These are phyloP conservation scores for Komagataella populi DNA, from an alignment of 805 yeast species.

Conservation along the genomic window DNA sequence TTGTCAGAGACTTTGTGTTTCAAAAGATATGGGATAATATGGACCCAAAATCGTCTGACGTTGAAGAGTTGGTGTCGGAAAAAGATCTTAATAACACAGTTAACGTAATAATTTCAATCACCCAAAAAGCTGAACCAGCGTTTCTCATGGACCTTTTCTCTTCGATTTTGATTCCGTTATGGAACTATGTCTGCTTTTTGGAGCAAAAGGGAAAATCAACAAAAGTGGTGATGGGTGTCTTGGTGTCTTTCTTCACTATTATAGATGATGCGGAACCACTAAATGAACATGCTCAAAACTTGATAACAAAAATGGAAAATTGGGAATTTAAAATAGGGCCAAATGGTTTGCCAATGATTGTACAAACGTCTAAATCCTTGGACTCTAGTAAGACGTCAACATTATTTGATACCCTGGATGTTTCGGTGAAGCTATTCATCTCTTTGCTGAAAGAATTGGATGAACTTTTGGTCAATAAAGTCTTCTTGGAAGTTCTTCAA, in stretches of 20 bases:
- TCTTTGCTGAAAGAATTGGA: constrained; percentile 35
- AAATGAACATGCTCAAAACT: constrained; percentile 20
- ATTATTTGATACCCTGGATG: constrained; percentile 30
- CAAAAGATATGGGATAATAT: constrained; percentile 31
- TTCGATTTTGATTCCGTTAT: constrained; percentile 17
- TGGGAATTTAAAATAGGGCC: constrained; percentile 32
- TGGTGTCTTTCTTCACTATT: constrained; percentile 19
- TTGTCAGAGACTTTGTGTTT: constrained; percentile 48
- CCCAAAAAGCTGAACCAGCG: constrained; percentile 27
- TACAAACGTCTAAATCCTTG: constrained; percentile 3
- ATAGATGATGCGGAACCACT: constrained; percentile 11
- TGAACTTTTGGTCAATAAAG: constrained; percentile 27
- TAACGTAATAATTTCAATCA: constrained; percentile 51
- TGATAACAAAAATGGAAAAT: constrained; percentile 15
- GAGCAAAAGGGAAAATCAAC: constrained; percentile 15
- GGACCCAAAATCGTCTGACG: constrained; percentile 17
- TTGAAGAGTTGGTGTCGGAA: constrained; percentile 20
- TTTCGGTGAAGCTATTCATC: constrained; percentile 24
- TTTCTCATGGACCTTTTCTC: constrained; percentile 19
- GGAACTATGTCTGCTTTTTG: constrained; percentile 31
- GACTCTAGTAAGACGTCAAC: constrained; percentile 10
- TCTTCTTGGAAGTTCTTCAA: constrained; percentile 38
- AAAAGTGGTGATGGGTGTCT: constrained; percentile 21
- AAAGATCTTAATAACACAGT: constrained; percentile 43
- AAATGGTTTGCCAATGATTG: constrained; percentile 17